phyloP scores from a whole-genome alignment of 345 rosid genomes.

The Rubroshorea leprosula region DNA sequence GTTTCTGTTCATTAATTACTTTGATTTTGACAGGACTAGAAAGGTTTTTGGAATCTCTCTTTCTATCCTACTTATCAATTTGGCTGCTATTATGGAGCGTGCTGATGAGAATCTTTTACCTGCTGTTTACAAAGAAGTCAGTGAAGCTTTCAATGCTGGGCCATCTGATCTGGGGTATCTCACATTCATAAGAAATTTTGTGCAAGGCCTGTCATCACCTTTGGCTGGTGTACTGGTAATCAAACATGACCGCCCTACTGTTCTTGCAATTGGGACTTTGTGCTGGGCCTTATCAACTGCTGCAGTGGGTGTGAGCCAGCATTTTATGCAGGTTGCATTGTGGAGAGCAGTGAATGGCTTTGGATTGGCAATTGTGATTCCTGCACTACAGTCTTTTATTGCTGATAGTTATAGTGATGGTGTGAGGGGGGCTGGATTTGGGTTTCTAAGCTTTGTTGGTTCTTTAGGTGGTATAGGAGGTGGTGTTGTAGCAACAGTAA shows the following conservation, averaged over 20 bases:
- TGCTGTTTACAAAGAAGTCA: slow-evolving; percentile 94
- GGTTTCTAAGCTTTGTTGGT: slow-evolving; percentile 76
- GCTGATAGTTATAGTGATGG: slow-evolving; percentile 89
- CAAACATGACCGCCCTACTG: slow-evolving; percentile 79
- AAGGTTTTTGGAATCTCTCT: slow-evolving; percentile 78
- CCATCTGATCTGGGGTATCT: slow-evolving; percentile 94
- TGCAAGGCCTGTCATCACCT: slow-evolving; percentile 84
- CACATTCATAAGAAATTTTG: slow-evolving; percentile 91
- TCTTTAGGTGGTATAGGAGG: slow-evolving; percentile 91
- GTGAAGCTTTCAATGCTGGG: slow-evolving; percentile 90
- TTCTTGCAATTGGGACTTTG: slow-evolving; percentile 81
- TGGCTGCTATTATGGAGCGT: slow-evolving; percentile 93
- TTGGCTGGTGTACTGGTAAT: slow-evolving; percentile 81
- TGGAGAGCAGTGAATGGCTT: slow-evolving; percentile 98
- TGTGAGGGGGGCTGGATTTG: slow-evolving; percentile 87
- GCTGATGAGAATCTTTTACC: slow-evolving; percentile 97
- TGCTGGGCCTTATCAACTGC: slow-evolving; percentile 98
- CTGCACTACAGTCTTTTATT: slow-evolving; percentile 90
- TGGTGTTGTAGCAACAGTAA: slow-evolving; percentile 85
- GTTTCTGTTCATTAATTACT: slow-evolving; percentile 12
- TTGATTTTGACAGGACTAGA: slow-evolving; percentile 51
- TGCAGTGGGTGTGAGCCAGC: slow-evolving; percentile 79
- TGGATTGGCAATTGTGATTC: slow-evolving; percentile 93
- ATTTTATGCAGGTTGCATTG: slow-evolving; percentile 64
- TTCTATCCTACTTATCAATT: slow-evolving; percentile 76